phyloP scores from a whole-genome alignment of 2,329 filamentous ascomycete species.

The Arthrobotrys sinensis region DNA sequence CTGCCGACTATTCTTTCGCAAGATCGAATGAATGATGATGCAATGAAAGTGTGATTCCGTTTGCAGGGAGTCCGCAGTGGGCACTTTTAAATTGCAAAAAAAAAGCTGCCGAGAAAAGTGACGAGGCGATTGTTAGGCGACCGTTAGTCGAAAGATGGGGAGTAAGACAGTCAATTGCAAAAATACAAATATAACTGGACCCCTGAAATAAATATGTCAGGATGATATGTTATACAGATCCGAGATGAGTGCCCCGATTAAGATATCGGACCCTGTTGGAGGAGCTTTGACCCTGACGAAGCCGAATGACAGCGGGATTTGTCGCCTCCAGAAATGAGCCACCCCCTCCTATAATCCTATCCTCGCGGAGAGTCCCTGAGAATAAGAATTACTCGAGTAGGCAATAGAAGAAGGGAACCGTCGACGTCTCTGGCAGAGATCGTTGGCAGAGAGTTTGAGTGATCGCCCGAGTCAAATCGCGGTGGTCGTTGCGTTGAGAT shows the following conservation, averaged over 20 bases:
- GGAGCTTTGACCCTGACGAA: conserved; percentile 28
- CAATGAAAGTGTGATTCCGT: conserved; percentile 21
- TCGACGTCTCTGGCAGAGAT: conserved; percentile 29
- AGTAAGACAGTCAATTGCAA: conserved; percentile 16
- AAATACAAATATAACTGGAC: conserved; percentile 11
- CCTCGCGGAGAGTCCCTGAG: not conserved
- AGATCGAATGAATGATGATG: not conserved
- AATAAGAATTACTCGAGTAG: not conserved
- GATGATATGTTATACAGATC: conserved; percentile 14
- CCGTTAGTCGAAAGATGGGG: conserved; percentile 28
- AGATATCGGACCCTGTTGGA: conserved; percentile 20
- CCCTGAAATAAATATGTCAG: conserved; percentile 10
- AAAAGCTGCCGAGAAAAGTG: conserved; percentile 12
- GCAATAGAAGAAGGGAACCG: not conserved
- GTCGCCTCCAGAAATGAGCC: not conserved
- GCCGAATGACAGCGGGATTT: conserved; percentile 28
- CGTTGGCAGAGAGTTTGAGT: conserved; percentile 3
- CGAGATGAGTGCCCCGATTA: conserved; percentile 17
- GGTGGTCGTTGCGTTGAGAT: conserved; percentile 39
- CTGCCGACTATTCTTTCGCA: not conserved
- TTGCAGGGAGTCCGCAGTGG: conserved; percentile 17
- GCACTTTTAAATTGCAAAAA: not conserved
- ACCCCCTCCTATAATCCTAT: not conserved
- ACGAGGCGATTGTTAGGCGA: conserved; percentile 32
- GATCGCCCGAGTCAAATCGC: conserved; percentile 36